Evolutionary conservation across 495 filamentous ascomycete species (phyloP).

Genomic region (Tuber brumale): DNA sequence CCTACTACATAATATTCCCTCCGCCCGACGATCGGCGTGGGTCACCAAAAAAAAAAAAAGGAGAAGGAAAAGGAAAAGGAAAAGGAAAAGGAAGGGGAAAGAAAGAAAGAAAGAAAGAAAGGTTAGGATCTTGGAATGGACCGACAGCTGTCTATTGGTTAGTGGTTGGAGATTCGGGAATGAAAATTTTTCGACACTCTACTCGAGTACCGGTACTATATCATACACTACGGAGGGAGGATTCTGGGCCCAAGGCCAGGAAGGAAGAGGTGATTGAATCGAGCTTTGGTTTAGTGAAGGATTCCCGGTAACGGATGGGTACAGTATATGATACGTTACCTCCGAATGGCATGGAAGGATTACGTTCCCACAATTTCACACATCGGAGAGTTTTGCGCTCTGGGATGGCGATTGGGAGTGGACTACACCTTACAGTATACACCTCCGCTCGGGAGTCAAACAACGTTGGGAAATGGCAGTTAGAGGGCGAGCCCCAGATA

Average conservation of each 20-base stretch:
- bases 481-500: neutral
- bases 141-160: neutral
- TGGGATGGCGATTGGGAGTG: neutral
- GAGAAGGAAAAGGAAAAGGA: too few species aligned
- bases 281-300: neutral
- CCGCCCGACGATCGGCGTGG: neutral
- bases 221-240: neutral
- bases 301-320: neutral
- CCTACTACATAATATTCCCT: neutral
- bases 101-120: too few species aligned
- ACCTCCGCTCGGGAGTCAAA: neutral
- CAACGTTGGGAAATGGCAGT: neutral
- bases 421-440: neutral
- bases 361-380: neutral
- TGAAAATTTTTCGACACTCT: neutral
- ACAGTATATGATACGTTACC: neutral
- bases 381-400: neutral
- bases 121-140: neutral
- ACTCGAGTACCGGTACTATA: neutral
- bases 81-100: too few species aligned
- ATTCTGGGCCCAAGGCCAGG: neutral
- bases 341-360: neutral
- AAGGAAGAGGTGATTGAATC: neutral
- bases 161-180: neutral
- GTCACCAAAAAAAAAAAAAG: neutral